Evolutionary conservation across 139 green algal genomes (phyloP), one percentile per base, ranked within the genome.

Genomic region (Choricystis sp.): DNA sequence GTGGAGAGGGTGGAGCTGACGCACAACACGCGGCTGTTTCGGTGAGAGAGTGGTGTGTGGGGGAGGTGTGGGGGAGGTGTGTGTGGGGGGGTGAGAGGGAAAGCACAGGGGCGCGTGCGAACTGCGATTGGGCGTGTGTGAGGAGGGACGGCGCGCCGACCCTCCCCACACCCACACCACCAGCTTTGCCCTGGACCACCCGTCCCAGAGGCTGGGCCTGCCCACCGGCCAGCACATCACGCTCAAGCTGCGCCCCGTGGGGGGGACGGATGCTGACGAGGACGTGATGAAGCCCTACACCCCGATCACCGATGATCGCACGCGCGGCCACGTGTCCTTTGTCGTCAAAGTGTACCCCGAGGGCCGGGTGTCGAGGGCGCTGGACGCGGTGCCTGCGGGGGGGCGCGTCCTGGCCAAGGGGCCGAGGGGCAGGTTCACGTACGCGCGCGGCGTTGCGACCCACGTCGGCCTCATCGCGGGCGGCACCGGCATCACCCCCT

Each of bases 391-490:
- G 9, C 9, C 9, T 9, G 9, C 40, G 9, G 40, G 40, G 9
- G 40, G 16, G 40, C 16, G 9, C 9, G 16, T 52, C 40, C 16
- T 16, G 40, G 40, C 40, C 40, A 52, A 52, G 40, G 40, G 40
- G 40, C 40, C 40, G 40, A 9, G 40, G 40, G 40, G 40, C 40
- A 9, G 40, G 40, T 52, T 52, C 16, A 16, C 16, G 40, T 52
- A 52, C 40, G 40, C 40, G 40, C 40, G 9, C 40, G 40, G 40
- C 40, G 40, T 16, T 9, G 9, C 9, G 9, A 52, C 40, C 40
- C 9, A 9, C 40, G 80, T 95, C 60, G 87, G 87, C 57, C 85
- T 90, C 82, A 69, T 91, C 56, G 49, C 78, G 16, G 84, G 84
- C 29, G 83, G 83, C 21, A 86, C 75, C 19, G 83, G 83, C 19